phyloP scores from a whole-genome alignment of 208 protist species.

The Crithidia bombi region DNA sequence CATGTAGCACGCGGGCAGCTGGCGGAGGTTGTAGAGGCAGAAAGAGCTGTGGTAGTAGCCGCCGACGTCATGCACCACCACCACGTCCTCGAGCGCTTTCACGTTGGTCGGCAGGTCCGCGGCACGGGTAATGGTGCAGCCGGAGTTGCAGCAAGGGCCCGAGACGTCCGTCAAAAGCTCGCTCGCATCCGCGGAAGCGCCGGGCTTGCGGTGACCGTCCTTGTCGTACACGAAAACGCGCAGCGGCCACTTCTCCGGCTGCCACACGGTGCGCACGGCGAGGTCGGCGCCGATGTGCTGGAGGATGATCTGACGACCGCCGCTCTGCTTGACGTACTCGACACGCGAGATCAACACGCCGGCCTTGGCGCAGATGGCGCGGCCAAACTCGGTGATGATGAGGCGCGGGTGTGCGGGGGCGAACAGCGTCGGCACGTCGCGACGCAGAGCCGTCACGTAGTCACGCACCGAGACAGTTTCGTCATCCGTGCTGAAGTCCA shows the following conservation, averaged over 20 bases:
- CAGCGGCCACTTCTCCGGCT: slow-evolving; percentile 74
- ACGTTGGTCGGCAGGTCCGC: slow-evolving; percentile 33
- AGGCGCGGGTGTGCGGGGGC: slow-evolving; percentile 27
- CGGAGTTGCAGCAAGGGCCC: slow-evolving; percentile 72
- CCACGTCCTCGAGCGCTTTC: slow-evolving; percentile 42
- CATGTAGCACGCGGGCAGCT: slow-evolving; percentile 57
- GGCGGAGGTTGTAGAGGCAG: slow-evolving; percentile 66
- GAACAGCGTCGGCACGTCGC: slow-evolving; percentile 51
- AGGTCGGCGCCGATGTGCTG: slow-evolving; percentile 75
- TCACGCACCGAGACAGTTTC: slow-evolving; percentile 37
- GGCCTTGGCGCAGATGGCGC: slow-evolving; percentile 58
- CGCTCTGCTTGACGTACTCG: slow-evolving; percentile 70
- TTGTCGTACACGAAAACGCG: slow-evolving; percentile 52
- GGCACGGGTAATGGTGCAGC: slow-evolving; percentile 50
- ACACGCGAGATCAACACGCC: slow-evolving; percentile 62
- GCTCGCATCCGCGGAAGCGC: neutral
- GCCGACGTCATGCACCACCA: slow-evolving; percentile 72
- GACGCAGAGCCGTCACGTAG: slow-evolving; percentile 44
- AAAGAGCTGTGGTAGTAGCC: slow-evolving; percentile 75
- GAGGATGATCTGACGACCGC: slow-evolving; percentile 50
- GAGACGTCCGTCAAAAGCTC: slow-evolving; percentile 48
- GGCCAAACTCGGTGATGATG: slow-evolving; percentile 76
- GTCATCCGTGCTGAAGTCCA: slow-evolving; percentile 58
- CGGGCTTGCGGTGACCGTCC: slow-evolving; percentile 19
- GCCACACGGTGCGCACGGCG: slow-evolving; percentile 71